Percentiles rank a stretch among this genome's conserved stretches.
phyloP scores from a whole-genome alignment of 139 green algal genomes.

The Coelastrella sp. region DNA sequence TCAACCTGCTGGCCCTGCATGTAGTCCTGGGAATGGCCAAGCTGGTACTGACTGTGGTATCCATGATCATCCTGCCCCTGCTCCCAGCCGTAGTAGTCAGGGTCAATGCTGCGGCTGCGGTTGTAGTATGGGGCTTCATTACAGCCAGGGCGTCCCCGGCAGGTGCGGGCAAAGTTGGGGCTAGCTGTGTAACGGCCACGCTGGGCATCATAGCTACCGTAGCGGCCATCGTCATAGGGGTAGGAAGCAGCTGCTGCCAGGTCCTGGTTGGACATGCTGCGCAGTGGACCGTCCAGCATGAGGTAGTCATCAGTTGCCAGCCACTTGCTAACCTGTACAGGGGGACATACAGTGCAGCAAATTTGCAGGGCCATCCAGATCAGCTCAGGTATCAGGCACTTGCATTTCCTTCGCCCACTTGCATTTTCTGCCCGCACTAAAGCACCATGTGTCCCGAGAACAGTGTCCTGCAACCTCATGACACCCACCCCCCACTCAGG shows the following conservation, averaged over 20 bases:
- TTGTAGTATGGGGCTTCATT: neutral
- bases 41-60: neutral
- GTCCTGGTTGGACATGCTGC: neutral
- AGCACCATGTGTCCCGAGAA: no score
- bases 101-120: neutral
- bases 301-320: slow-evolving; percentile 26
- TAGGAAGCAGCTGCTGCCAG: neutral
- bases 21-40: neutral
- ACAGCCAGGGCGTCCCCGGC: neutral
- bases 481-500: no score
- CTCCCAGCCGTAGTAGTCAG: neutral
- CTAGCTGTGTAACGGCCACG: slow-evolving; percentile 19
- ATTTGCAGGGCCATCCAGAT: neutral
- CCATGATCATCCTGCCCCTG: neutral
- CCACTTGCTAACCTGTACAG: slow-evolving; percentile 22
- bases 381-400: no score
- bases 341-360: neutral
- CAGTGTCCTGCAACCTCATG: no score
- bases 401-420: neutral
- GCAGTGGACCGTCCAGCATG: slow-evolving; percentile 30
- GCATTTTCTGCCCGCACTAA: neutral
- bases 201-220: neutral
- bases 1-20: neutral
- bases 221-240: neutral
- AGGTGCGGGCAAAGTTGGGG: neutral